These are phyloP conservation scores for Amniculicola lignicola DNA, from an alignment of 495 filamentous ascomycete species.

Conservation along the genomic window DNA sequence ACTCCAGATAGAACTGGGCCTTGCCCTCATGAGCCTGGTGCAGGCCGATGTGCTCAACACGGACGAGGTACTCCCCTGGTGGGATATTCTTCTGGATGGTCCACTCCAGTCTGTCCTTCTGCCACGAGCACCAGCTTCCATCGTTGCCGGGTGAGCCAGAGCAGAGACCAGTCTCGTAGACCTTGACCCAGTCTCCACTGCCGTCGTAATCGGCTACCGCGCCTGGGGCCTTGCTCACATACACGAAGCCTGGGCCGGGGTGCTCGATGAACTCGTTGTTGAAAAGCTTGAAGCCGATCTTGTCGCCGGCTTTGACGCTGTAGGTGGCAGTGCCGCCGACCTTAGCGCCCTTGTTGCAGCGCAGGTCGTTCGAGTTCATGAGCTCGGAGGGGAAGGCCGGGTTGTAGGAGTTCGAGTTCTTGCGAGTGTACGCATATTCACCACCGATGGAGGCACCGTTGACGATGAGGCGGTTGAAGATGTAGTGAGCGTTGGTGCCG, in stretches of 20 bases:
- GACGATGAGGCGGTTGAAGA: slow-evolving; percentile 34
- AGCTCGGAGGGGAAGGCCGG: slow-evolving; percentile 24
- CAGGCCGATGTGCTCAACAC: slow-evolving; percentile 32
- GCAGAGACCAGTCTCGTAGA: slow-evolving; percentile 26
- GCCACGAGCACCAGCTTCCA: slow-evolving; percentile 28
- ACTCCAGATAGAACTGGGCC: slow-evolving; percentile 25
- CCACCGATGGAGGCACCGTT: slow-evolving; percentile 31
- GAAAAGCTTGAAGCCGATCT: slow-evolving; percentile 32
- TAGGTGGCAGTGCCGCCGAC: slow-evolving; percentile 22
- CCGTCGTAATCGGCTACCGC: slow-evolving; percentile 29
- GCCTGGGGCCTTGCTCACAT: slow-evolving; percentile 32
- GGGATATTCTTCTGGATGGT: slow-evolving; percentile 25
- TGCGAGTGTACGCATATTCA: slow-evolving; percentile 33
- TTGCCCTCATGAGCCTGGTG: slow-evolving; percentile 21
- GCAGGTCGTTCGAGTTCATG: slow-evolving; percentile 29
- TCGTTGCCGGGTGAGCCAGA: slow-evolving; percentile 7
- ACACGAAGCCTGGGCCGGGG: slow-evolving; percentile 31
- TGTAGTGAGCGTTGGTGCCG: slow-evolving; percentile 26
- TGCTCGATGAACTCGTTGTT: slow-evolving; percentile 35
- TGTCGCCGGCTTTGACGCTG: slow-evolving; percentile 33
- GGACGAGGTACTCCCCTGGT: slow-evolving; percentile 29
- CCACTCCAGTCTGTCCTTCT: slow-evolving; percentile 31
- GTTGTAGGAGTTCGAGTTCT: slow-evolving; percentile 32
- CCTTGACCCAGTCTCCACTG: slow-evolving; percentile 35
- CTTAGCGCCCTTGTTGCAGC: slow-evolving; percentile 34